These are phyloP conservation scores for Auricularia sp. DNA, from an alignment of 768 basidiomycete genomes.

Conservation along the genomic window DNA sequence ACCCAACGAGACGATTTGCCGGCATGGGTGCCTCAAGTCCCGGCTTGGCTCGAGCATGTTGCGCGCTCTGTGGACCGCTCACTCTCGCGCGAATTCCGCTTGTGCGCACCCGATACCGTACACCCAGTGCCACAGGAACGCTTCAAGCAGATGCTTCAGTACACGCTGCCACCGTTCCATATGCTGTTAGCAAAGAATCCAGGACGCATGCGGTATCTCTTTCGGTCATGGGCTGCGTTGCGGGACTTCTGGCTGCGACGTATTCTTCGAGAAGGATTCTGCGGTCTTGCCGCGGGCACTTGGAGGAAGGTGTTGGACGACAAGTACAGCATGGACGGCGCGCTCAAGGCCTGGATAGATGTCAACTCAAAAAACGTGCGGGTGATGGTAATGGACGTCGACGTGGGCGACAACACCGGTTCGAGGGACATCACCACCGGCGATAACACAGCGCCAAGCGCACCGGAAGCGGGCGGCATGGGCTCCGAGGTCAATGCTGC, in stretches of 20 bases:
- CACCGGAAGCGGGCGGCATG: too few relatives aligned
- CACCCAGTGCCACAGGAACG: neutral
- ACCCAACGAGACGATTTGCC: neutral
- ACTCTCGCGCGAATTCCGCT: neutral
- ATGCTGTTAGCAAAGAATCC: neutral
- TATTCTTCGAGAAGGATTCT: neutral
- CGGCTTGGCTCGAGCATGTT: neutral
- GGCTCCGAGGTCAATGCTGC: too few relatives aligned
- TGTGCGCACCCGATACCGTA: neutral
- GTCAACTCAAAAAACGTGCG: too few relatives aligned
- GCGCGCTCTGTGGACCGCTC: neutral
- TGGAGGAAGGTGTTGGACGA: neutral
- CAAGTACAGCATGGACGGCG: neutral
- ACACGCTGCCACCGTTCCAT: neutral
- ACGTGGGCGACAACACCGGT: too few relatives aligned
- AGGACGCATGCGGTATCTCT: neutral
- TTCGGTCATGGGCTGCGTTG: neutral
- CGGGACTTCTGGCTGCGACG: neutral
- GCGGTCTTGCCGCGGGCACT: neutral
- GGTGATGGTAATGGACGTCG: too few relatives aligned
- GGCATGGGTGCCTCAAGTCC: neutral
- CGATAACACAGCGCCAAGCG: too few relatives aligned
- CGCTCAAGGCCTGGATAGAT: too few relatives aligned
- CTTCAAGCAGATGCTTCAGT: neutral
- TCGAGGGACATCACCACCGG: too few relatives aligned